phyloP scores from a whole-genome alignment of 352 stramenopile genomes.

The Globisporangium middletonii region DNA sequence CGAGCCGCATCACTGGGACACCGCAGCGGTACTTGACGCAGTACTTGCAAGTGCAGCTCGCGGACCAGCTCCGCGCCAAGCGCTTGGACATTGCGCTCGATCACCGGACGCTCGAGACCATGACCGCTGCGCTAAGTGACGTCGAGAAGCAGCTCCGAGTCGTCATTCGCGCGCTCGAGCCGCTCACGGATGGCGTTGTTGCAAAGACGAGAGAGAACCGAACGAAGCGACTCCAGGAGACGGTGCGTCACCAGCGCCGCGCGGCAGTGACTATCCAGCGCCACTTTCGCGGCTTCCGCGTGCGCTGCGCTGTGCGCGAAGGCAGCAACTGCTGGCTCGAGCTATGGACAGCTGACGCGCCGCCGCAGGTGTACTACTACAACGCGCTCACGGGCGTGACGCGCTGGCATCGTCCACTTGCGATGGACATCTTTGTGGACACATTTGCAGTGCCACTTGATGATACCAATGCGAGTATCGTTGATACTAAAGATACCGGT shows the following conservation, averaged over 20 bases:
- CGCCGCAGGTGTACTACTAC: constrained; percentile 60
- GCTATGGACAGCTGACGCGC: constrained; percentile 20
- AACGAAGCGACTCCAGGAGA: constrained; percentile 53
- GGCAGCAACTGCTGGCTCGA: constrained; percentile 78
- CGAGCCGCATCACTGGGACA: constrained; percentile 77
- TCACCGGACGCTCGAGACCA: constrained; percentile 37
- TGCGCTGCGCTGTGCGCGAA: constrained; percentile 56
- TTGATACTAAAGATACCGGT: neutral
- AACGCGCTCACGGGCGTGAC: constrained; percentile 74
- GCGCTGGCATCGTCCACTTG: constrained; percentile 51
- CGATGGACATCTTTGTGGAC: constrained; percentile 75
- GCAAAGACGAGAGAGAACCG: constrained; percentile 72
- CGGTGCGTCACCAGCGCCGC: constrained; percentile 56
- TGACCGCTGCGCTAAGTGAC: constrained; percentile 57
- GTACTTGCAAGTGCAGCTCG: constrained; percentile 88
- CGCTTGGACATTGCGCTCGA: constrained; percentile 61
- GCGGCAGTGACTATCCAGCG: constrained; percentile 76
- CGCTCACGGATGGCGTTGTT: constrained; percentile 78
- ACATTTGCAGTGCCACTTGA: constrained; percentile 34
- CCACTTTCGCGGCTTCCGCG: constrained; percentile 70
- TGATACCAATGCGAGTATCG: neutral
- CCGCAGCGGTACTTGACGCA: constrained; percentile 91
- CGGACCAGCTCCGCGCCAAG: constrained; percentile 74
- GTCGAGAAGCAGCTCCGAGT: constrained; percentile 62
- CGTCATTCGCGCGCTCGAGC: constrained; percentile 72